Conservation (phyloP, 495 filamentous ascomycete species). For the Bombardia bombarda region DNA sequence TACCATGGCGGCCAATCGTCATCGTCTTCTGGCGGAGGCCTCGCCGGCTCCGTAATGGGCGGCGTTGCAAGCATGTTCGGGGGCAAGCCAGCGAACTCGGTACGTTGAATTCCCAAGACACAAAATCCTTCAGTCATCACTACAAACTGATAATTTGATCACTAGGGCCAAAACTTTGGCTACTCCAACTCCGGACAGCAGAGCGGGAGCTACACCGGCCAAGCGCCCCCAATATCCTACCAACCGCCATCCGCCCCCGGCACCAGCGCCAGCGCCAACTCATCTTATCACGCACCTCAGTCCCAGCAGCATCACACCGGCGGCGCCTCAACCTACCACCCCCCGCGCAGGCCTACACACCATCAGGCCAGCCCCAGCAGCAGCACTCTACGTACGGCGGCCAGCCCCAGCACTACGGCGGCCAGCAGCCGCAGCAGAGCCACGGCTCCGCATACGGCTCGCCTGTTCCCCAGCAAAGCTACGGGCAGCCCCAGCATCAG, state of each 20-base stretch:
- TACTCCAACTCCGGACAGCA: constrained; percentile 42
- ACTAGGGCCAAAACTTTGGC: constrained; percentile 36
- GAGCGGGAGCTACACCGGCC: constrained; percentile 36
- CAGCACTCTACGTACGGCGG: background rate
- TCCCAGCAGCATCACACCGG: constrained; percentile 3
- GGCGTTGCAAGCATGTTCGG: constrained; percentile 36
- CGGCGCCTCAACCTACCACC: constrained; percentile 5
- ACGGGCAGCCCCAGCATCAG: background rate
- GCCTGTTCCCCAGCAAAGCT: too few species aligned
- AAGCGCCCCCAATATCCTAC: constrained; percentile 42
- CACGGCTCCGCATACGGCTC: background rate
- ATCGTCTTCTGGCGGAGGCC: constrained; percentile 22
- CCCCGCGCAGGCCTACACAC: constrained; percentile 4
- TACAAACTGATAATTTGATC: background rate
- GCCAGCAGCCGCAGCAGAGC: background rate
- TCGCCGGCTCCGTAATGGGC: constrained; percentile 34
- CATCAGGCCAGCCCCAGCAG: constrained; percentile 9
- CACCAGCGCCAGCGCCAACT: constrained; percentile 1
- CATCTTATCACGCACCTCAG: constrained; percentile 17
- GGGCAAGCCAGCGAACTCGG: constrained; percentile 25
- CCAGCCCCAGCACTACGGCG: constrained; percentile 2
- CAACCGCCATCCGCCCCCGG: constrained; percentile 26
- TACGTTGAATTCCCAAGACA: constrained; percentile 8
- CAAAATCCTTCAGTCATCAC: background rate
- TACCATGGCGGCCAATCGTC: constrained; percentile 26